Evolutionary conservation across 164 flowering plant genomes (phyloP), one percentile per base, ranked within the genome.

Genomic region (Piper betle): DNA sequence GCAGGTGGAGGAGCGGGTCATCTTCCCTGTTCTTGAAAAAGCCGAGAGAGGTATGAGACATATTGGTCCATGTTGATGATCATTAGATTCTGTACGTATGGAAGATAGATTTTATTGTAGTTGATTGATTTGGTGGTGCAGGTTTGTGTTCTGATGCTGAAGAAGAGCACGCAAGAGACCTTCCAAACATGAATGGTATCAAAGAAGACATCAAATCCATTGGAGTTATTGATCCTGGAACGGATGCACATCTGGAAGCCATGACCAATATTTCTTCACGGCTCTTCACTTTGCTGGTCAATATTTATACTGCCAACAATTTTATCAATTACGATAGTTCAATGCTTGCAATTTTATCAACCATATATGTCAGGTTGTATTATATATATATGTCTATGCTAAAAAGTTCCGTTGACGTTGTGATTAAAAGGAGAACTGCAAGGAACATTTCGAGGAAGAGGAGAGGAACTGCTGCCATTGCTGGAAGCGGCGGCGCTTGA

Each of bases 121-220:
- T 19, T 37, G 37, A 46, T 46, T 46, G 12, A 25, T 25, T 19
- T 10, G 25, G 11, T 20, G 37, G 57, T 70, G 62, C 79, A 88
- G 92, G 89, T 38, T 10, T 88, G 62, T 81, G 74, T 42, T 75
- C 62, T 72, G 69, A 60, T 61, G 89, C 87, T 39, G 80, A 85
- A 53, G 82, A 72, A 62, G 85, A 88, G 25, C 96, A 88, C 65
- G 92, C 80, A 37, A 81, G 83, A 74, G 81, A 81, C 57, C 70
- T 88, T 4, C 92, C 96, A 15, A 73, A 82, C 18, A 84, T 88
- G 90, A 88, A 88, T 70, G 96, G 96, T 46, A 84, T 85, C 74
- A 85, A 77, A 71, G 96, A 88, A 74, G 85, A 72, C 58, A 80
- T 88, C 62, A 88, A 88, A 59, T 78, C 88, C 39, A 65, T 84